Base-by-base conservation (phyloP, 106 monocot species). In the Cymbidium sinense region DNA sequence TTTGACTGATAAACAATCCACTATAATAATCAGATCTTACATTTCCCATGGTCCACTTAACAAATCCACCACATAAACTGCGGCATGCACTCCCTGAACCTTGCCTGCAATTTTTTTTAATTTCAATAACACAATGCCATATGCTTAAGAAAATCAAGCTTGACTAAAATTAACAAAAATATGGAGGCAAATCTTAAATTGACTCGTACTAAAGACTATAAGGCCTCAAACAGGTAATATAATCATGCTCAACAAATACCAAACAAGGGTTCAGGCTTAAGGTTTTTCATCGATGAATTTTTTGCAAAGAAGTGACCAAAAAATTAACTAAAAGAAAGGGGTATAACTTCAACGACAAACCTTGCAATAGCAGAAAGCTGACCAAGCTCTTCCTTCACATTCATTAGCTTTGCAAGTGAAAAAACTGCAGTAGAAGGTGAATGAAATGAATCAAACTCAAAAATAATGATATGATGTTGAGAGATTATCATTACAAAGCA, bases 1-100 rank as follows among this genome's bases (percentile, higher is more conserved):
- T 33, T 17, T 15, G 17, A 34, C 21, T 10, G 0, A 71, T 39
- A 23, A 71, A 20, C 21, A 2, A 23, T 62, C 19, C 41, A 50
- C 50, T 34, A 31, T 21, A 23, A 20, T 19, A 19, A 6, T 4
- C 65, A 52, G 47, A 79, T 51, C 88, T 86, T 83, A 95, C 98
- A 81, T 85, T 87, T 80, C 98, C 98, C 98, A 94, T 99, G 44
- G 77, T 64, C 98, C 98, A 99, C 77, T 99, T 99, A 75, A 99
- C 98, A 90, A 94, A 99, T 77, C 98, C 98, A 65, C 94, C 98
- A 83, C 79, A 90, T 50, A 99, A 41, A 82, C 98, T 99, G 74
- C 98, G 90, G 39, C 98, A 99, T 35, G 98, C 92, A 87, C 98
- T 99, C 25, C 98, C 98, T 75, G 98, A 99, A 71, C 94, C 98